These are phyloP conservation scores for Colletotrichum shisoi DNA, from an alignment of 2,329 filamentous ascomycete species.

Conservation along the genomic window DNA sequence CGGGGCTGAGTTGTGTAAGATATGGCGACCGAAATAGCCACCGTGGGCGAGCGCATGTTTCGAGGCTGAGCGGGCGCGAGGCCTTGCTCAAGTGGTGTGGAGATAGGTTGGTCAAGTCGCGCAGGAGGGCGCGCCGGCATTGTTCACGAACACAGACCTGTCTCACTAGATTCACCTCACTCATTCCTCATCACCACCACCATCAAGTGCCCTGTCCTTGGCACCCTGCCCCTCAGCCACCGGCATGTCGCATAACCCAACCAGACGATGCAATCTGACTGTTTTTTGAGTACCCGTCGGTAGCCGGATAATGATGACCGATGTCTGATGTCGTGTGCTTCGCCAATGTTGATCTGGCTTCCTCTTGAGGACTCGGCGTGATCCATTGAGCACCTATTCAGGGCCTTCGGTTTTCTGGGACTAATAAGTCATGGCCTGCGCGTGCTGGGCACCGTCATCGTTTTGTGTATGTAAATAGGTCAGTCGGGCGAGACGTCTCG, in stretches of 20 bases:
- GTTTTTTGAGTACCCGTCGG: background rate
- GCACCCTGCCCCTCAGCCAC: conserved; percentile 1
- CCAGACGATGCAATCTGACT: conserved; percentile 6
- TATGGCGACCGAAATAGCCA: conserved; percentile 2
- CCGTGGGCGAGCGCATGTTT: background rate
- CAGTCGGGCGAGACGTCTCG: conserved; percentile 3
- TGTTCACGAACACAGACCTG: conserved; percentile 20
- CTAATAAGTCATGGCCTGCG: no score
- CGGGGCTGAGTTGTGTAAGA: background rate
- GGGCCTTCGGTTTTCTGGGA: background rate
- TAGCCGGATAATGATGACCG: conserved; percentile 7
- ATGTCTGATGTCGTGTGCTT: background rate
- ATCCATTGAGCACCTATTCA: background rate
- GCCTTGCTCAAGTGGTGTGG: conserved; percentile 11
- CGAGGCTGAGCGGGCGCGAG: background rate
- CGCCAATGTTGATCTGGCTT: background rate
- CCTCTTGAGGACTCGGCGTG: background rate
- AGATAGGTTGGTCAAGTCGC: background rate
- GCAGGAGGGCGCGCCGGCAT: conserved; percentile 10
- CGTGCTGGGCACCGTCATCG: background rate
- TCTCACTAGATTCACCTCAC: conserved; percentile 13
- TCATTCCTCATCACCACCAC: conserved; percentile 1
- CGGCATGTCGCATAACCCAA: background rate
- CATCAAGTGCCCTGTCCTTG: conserved; percentile 1
- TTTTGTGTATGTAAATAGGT: background rate